Evolutionary conservation across 2,329 filamentous ascomycete species (phyloP).

Genomic region (Arachnomyces sp.): DNA sequence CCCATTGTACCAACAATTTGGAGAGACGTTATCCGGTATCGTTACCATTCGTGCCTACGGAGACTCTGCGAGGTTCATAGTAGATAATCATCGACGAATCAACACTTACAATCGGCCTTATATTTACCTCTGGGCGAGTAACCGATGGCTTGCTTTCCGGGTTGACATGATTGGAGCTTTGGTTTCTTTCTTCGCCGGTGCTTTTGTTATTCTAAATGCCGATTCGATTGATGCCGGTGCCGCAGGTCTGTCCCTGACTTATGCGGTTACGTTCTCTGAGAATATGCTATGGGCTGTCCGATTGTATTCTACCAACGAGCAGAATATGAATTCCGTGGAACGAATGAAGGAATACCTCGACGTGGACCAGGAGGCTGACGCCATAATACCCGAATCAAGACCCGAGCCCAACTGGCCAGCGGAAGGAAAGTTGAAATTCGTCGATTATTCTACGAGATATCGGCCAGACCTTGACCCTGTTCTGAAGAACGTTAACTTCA

Average conservation of each 20-base stretch:
- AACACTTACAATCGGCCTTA: conserved; percentile 90
- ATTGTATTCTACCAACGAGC: conserved; percentile 88
- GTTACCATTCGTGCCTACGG: conserved; percentile 96
- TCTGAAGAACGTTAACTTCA: conserved; percentile 71
- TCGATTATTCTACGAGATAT: conserved; percentile 83
- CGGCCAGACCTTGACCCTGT: conserved; percentile 81
- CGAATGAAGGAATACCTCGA: conserved; percentile 96
- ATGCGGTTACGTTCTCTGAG: conserved; percentile 93
- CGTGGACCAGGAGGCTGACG: conserved; percentile 82
- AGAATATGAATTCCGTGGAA: conserved; percentile 99
- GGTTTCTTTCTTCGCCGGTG: conserved; percentile 87
- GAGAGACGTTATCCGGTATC: conserved; percentile 88
- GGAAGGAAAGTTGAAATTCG: conserved; percentile 78
- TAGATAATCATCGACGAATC: conserved; percentile 80
- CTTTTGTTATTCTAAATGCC: conserved; percentile 78
- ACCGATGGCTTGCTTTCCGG: conserved; percentile 90
- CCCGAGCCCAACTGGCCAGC: conserved; percentile 78
- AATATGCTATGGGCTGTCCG: conserved; percentile 95
- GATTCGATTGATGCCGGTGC: conserved; percentile 82
- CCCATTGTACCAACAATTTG: conserved; percentile 95
- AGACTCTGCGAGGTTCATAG: conserved; percentile 84
- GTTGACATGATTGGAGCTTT: conserved; percentile 85
- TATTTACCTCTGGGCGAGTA: conserved; percentile 92
- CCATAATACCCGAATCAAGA: conserved; percentile 68
- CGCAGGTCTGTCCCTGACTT: conserved; percentile 87